A percentile compares a stretch with the other conserved stretches of the same genome.
These are phyloP conservation scores for Cydonia oblonga DNA, from an alignment of 331 rosid genomes.

Conservation along the genomic window DNA sequence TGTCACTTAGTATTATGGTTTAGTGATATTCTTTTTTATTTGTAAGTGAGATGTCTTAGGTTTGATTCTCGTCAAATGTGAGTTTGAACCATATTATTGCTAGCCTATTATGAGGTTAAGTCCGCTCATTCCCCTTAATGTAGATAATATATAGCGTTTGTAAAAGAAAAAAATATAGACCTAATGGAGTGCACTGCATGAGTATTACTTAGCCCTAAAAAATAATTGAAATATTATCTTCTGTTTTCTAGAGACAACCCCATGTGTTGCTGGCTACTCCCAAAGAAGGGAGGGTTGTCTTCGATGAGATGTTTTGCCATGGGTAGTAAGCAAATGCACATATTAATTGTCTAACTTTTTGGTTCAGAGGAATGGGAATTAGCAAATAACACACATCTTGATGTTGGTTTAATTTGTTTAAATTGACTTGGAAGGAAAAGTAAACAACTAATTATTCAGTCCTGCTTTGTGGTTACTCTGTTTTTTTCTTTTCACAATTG, in stretches of 20 bases:
- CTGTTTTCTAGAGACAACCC: neutral
- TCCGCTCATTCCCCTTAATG: too few relatives aligned
- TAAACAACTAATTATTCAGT: neutral
- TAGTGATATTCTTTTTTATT: too few relatives aligned
- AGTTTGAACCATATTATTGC: too few relatives aligned
- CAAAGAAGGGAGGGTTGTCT: neutral
- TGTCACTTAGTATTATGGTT: too few relatives aligned
- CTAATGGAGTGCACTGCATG: neutral
- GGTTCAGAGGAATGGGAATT: neutral
- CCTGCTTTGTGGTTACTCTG: neutral
- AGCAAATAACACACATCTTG: neutral
- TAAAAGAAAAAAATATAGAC: neutral
- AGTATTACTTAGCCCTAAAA: neutral
- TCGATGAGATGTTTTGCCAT: neutral
- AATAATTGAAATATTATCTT: neutral
- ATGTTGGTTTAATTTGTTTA: neutral
- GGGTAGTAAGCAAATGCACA: neutral
- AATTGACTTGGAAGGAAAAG: neutral
- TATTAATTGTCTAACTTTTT: neutral
- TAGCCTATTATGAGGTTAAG: too few relatives aligned
- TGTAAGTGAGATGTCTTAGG: too few relatives aligned
- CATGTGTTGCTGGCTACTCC: slow-evolving; percentile 5
- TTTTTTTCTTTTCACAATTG: neutral
- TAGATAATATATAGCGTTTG: too few relatives aligned
- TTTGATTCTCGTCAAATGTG: too few relatives aligned